A percentile compares a stretch with the other conserved stretches of the same genome.
Conservation (phyloP, 805 yeast species). For the Starmerella vitae region DNA sequence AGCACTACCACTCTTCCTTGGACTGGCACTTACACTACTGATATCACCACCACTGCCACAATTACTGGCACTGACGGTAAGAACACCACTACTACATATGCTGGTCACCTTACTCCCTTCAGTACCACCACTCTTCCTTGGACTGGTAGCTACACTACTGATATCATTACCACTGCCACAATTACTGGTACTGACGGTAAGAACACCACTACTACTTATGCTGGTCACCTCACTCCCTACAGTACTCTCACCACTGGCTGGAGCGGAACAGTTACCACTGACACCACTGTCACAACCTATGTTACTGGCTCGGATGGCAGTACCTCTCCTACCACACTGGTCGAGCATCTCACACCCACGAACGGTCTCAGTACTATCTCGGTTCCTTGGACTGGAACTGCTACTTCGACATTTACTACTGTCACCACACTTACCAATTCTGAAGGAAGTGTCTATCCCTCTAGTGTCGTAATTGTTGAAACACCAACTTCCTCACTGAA, state of each 20-base stretch:
- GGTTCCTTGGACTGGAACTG: too few relatives aligned
- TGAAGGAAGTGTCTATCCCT: background rate
- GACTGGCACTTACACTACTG: too few relatives aligned
- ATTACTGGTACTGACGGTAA: background rate
- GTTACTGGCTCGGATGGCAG: background rate
- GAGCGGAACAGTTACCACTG: too few relatives aligned
- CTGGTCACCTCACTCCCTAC: too few relatives aligned
- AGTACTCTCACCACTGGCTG: too few relatives aligned
- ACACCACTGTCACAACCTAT: background rate
- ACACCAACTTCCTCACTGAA: background rate
- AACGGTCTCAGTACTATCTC: too few relatives aligned
- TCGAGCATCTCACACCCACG: background rate
- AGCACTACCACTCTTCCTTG: too few relatives aligned
- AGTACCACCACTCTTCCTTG: background rate
- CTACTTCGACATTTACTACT: background rate
- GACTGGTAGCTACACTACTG: background rate
- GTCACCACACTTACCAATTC: background rate
- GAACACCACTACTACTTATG: background rate
- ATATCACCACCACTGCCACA: background rate
- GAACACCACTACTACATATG: too few relatives aligned
- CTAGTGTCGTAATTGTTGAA: background rate
- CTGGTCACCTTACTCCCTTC: too few relatives aligned
- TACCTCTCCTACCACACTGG: background rate
- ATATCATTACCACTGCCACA: background rate
- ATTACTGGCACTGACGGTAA: background rate